Evolutionary conservation across 176 grass and related monocot genomes (phyloP).

Genomic region (Cenchrus americanus): DNA sequence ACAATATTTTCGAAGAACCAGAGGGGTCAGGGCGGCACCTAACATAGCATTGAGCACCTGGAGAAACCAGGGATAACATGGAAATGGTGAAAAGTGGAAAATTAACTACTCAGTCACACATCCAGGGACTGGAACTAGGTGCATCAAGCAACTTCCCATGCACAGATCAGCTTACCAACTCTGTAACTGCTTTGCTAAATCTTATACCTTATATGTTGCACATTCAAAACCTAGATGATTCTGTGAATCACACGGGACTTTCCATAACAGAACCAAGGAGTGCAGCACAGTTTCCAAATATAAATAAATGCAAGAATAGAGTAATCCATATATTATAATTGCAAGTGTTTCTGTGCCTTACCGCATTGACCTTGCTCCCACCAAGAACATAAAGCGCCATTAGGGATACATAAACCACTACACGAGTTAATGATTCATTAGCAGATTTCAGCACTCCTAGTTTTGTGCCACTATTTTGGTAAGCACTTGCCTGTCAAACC

Average conservation of each 20-base stretch:
- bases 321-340: background rate
- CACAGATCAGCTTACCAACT: background rate
- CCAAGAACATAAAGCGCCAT: slow-evolving; percentile 89
- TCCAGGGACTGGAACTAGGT: background rate
- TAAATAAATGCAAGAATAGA: background rate
- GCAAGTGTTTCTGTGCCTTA: slow-evolving; percentile 43
- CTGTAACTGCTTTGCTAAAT: background rate
- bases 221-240: background rate
- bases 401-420: slow-evolving; percentile 88
- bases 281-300: background rate
- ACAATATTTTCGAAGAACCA: slow-evolving; percentile 1
- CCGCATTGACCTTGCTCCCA: slow-evolving; percentile 91
- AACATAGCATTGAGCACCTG: background rate
- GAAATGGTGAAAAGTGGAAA: background rate
- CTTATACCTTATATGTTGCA: slow-evolving; percentile 26
- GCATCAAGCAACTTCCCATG: background rate
- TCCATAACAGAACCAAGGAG: slow-evolving; percentile 13
- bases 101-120: background rate
- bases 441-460: slow-evolving; percentile 90
- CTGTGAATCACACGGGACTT: slow-evolving; percentile 5
- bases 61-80: background rate
- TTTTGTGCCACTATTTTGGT: slow-evolving; percentile 86
- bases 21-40: background rate
- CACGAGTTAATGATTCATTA: slow-evolving; percentile 93
- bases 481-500: slow-evolving; percentile 67